Base-by-base conservation (phyloP, 805 yeast genomes). In the Ogataea populi-albae region DNA sequence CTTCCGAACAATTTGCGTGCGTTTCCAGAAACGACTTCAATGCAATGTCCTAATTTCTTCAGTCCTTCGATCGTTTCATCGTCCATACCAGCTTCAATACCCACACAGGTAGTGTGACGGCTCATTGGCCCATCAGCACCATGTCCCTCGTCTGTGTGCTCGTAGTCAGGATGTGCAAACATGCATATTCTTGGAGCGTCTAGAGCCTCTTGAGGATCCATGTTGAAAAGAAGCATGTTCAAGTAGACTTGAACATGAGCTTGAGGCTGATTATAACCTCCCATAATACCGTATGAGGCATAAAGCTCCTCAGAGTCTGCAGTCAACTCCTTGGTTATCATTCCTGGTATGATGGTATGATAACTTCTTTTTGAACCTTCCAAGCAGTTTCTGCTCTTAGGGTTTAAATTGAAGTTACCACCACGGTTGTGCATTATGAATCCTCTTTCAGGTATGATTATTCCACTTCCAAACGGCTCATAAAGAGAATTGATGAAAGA, bases 181-280 rank as follows among this genome's bases (percentile, higher is more conserved):
- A 85, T 64, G 27, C 85, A 78, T 27, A 86, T 65, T 43, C 95
- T 67, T 3, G 94, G 93, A 9, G 82, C 77, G 53, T 85, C 93
- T 23, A 84, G 57, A 4, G 88, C 79, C 47, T 77, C 75, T 58
- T 86, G 94, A 3, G 91, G 86, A 35, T 75, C 71, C 49, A 79
- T 58, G 0, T 78, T 79, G 55, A 80, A 85, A 9, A 78, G 52
- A 2, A 71, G 49, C 68, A 85, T 56, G 54, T 86, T 85, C 43
- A 84, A 59, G 24, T 75, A 79, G 23, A 82, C 89, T 55, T 83
- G 91, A 5, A 85, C 77, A 48, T 85, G 94, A 2, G 89, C 89
- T 49, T 82, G 86, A 3, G 94, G 94, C 57, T 86, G 95, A 65
- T 80, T 83, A 62, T 78, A 85, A 0, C 91, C 94, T 12, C 95